Percentiles rank a stretch among this genome's conserved stretches.
Conservation (phyloP, 805 yeast genomes). For the Sugiyamaella lignohabitans region DNA sequence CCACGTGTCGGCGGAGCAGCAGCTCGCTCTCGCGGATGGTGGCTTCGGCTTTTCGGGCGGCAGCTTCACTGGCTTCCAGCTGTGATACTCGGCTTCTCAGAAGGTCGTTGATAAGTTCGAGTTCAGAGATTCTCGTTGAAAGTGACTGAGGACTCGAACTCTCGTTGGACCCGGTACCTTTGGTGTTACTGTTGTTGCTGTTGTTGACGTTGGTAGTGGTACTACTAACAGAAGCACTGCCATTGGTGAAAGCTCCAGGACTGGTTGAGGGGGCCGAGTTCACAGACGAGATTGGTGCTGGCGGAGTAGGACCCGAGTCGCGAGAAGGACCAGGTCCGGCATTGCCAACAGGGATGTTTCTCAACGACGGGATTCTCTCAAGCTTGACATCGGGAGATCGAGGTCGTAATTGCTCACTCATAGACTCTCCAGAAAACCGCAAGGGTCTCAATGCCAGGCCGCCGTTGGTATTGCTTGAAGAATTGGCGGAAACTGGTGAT, state of each 20-base stretch:
- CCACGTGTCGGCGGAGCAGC: slow-evolving; percentile 15
- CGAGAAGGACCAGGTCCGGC: neutral
- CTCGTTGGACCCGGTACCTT: slow-evolving; percentile 1
- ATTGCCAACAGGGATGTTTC: slow-evolving; percentile 6
- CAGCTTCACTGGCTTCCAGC: slow-evolving; percentile 49
- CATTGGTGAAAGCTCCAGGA: neutral
- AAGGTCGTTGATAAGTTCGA: slow-evolving; percentile 84
- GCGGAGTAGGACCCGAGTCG: neutral
- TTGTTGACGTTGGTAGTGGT: neutral
- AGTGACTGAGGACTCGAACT: slow-evolving; percentile 28
- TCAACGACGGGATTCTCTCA: slow-evolving; percentile 15
- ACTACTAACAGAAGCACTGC: neutral
- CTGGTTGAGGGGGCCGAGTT: neutral
- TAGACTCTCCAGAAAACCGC: slow-evolving; percentile 11
- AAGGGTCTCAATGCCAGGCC: slow-evolving; percentile 3
- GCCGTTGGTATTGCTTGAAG: neutral
- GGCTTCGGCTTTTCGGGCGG: slow-evolving; percentile 26
- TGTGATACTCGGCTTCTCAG: slow-evolving; percentile 79
- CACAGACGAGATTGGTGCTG: neutral
- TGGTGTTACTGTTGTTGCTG: neutral
- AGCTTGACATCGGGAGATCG: slow-evolving; percentile 13
- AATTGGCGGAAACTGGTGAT: slow-evolving; percentile 14
- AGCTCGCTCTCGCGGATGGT: slow-evolving; percentile 18
- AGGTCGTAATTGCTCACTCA: slow-evolving; percentile 19
- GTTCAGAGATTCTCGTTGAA: slow-evolving; percentile 76